Percentiles rank a stretch among this genome's conserved stretches.
Evolutionary conservation across 177 flowering plant species (phyloP).

Genomic region (Vitis hybrid): DNA sequence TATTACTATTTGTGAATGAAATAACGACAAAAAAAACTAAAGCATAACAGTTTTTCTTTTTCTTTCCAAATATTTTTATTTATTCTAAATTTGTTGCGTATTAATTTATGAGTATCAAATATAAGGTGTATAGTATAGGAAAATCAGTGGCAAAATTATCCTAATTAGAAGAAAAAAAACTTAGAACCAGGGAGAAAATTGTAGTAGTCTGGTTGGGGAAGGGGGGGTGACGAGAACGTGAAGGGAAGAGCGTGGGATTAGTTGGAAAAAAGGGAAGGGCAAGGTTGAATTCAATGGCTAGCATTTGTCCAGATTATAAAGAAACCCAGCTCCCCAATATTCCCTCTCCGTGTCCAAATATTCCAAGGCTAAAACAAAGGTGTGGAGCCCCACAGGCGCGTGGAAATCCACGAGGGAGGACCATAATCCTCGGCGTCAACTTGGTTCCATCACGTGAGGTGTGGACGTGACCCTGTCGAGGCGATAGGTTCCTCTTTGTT

Average conservation of each 20-base stretch:
- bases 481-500: constrained; percentile 20
- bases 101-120: no score
- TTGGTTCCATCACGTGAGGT: constrained; percentile 53
- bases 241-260: constrained; percentile 2
- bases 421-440: constrained; percentile 52
- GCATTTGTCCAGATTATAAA: constrained; percentile 34
- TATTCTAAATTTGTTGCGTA: no score
- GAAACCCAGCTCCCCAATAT: constrained; percentile 44
- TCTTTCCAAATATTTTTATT: no score
- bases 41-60: no score
- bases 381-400: constrained; percentile 36
- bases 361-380: constrained; percentile 21
- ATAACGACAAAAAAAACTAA: no score
- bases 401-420: constrained; percentile 7
- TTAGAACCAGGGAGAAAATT: no score
- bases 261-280: not conserved
- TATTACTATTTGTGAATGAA: no score
- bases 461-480: constrained; percentile 36
- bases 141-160: no score
- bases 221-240: no score
- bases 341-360: constrained; percentile 74
- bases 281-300: constrained; percentile 33
- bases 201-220: no score
- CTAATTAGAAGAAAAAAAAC: no score
- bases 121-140: no score